Base-by-base conservation (phyloP, 441 rosid species). In the Kokia cookei region DNA sequence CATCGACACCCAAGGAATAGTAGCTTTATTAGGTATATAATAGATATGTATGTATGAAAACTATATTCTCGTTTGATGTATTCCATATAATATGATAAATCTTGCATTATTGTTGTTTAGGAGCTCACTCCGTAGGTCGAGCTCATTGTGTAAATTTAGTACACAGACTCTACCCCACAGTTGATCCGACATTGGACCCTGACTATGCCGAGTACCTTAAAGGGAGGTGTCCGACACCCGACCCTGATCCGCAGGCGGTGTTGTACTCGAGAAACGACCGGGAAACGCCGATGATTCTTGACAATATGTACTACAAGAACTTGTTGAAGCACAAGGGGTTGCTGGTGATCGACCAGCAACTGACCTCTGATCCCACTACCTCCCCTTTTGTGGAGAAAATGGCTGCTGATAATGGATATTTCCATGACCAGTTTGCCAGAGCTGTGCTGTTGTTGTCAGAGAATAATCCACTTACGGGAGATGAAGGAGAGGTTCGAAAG, bases 111-210 rank as follows among this genome's bases (percentile, higher is more conserved):
- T 7, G 7, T 67, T 35, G 5, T 13, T 26, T 77, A 91, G 95
- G 98, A 47, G 94, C 88, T 65, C 98, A 92, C 69, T 94, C 95
- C 0, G 98, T 92, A 0, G 98, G 97, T 2, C 85, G 93, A 75
- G 97, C 92, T 69, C 98, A 94, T 67, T 91, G 97, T 53, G 76
- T 82, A 10, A 94, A 94, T 66, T 72, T 94, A 17, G 96, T 86
- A 14, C 85, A 87, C 29, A 84, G 98, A 51, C 88, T 92, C 29
- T 94, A 94, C 79, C 97, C 97, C 0, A 82, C 84, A 0, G 83
- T 86, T 0, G 97, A 94, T 57, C 92, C 98, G 7, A 87, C 91
- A 17, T 55, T 92, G 53, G 90, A 90, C 80, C 89, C 90, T 2
- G 79, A 80, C n/a, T 86, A 86, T 24, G 97, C 96, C 0, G 82